Base-by-base conservation (phyloP, 768 basidiomycete genomes). In the Clitopilus hobsonii region DNA sequence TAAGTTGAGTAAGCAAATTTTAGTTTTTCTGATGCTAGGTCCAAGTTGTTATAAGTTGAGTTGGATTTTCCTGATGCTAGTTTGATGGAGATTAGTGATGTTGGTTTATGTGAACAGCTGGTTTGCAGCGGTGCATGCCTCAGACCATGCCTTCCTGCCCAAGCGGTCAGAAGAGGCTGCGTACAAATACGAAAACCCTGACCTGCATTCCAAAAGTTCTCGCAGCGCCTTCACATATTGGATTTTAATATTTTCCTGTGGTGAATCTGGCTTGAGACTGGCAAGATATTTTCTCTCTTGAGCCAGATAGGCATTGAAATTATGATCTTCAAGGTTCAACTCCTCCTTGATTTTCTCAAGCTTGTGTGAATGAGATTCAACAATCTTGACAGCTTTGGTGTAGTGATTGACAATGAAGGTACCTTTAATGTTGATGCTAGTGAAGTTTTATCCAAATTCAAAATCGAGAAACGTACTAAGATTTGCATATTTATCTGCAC, bases 401-500 rank as follows among this genome's bases (percentile, higher is more conserved):
- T 55, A 55, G 28, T 55, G 54, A 38, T 55, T 55, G 6, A 27
- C 18, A 18, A 55, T 50, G 18, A 51, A 52, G 24, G 27, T 22
- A 14, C 55, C 51, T 52, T 6, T 14, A 8, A 55, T 27, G 26
- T 16, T 28, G 3, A 38, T 49, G 29, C 14, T 36, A 27, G 28
- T 3, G 47, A 54, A 22, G n/a, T 32, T 25, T 49, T 26, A 49
- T 7, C 7, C 14, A 20, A 49, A 22, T 6, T 27, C 32, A 24
- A 24, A 24, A 14, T 16, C 18, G 22, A 14, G 25, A n/a, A 25
- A 55, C 47, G 20, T 55, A 65, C 65, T 63, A 7, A 65, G 60
- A 29, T 55, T 60, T 25, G 49, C 52, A 51, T 61, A 68, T 13
- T 57, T 64, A 20, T 69, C 65, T 14, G 20, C 6, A 49, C 53